Base-by-base conservation (phyloP, 2,329 filamentous ascomycete genomes). In the Domatiomyces globalis region DNA sequence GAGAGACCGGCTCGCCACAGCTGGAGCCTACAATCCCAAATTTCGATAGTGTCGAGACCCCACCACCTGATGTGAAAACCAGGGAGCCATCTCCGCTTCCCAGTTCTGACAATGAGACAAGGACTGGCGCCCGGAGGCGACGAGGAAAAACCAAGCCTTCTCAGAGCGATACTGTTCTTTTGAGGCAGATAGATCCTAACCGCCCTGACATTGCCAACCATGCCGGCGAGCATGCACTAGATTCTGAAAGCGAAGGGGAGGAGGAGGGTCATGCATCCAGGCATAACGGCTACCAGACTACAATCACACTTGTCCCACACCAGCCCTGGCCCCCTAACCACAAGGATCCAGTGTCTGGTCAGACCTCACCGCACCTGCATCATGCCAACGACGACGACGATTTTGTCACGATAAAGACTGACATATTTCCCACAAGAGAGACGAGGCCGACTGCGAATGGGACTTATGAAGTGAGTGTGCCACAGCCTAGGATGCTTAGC, bases 111-210 rank as follows among this genome's bases (percentile, higher is more conserved):
- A 56, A 56, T 49, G 55, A 61, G 42, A 52, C 48, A 49, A 51
- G 57, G 46, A 59, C 62, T 54, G 55, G 57, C 25, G 52, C 58
- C 42, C 61, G 55, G 45, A 57, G 58, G 25, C 55, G 54, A 51
- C 61, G 55, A 51, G 61, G 64, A 61, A 61, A 62, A 63, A 63
- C 61, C 53, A 62, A 60, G 57, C 56, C 61, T 49, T 63, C 63
- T 55, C 77, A 77, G 63, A 79, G 77, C 60, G 80, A 85, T 74
- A 78, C 73, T 59, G 80, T 86, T 57, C 73, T 90, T 65, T 74
- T 90, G 56, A 68, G 71, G 52, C 72, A 75, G 65, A 74, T 89
- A 70, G 77, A 73, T 62, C 79, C 80, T 61, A 79, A 80, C 62
- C 72, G 73, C 58, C 80, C 77, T 48, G 81, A 87, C 48, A 76